Evolutionary conservation across 1,139 yeast genomes (phyloP).

Genomic region (Arxiozyma bovina): DNA sequence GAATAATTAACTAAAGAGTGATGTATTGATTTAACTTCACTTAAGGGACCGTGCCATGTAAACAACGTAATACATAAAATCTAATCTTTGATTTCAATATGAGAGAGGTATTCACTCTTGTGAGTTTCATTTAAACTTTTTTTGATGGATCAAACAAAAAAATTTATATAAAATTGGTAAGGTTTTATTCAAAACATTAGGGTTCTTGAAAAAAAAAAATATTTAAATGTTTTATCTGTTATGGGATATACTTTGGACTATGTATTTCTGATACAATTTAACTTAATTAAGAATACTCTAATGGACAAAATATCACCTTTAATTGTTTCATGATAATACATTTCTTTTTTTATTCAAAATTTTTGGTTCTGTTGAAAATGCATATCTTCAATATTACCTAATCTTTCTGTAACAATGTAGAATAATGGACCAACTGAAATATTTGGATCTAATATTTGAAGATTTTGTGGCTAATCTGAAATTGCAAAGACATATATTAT

Average conservation of each 20-base stretch:
- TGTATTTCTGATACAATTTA: no score
- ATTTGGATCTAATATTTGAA: no score
- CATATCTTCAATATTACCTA: constrained; percentile 7
- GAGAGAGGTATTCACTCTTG: no score
- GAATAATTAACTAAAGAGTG: background rate
- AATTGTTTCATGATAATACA: no score
- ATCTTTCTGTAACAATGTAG: constrained; percentile 89
- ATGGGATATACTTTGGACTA: constrained; percentile 66
- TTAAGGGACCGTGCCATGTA: constrained; percentile 34
- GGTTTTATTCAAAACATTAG: constrained; percentile 49
- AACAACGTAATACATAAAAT: constrained; percentile 40
- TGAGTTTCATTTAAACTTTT: no score
- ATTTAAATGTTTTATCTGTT: constrained; percentile 49
- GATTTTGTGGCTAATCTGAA: no score
- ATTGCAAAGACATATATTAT: no score
- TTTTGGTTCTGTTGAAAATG: constrained; percentile 3
- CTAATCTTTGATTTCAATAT: no score
- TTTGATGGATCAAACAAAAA: no score
- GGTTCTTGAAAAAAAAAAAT: constrained; percentile 38
- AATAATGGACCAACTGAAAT: constrained; percentile 76
- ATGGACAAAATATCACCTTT: no score
- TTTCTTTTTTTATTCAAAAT: no score
- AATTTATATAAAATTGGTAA: constrained; percentile 39
- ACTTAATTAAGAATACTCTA: no score
- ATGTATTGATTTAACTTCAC: constrained; percentile 9